Percentiles rank a stretch among this genome's conserved stretches.
phyloP scores from a whole-genome alignment of 345 rosid species.

The Moricandia moricandioides region DNA sequence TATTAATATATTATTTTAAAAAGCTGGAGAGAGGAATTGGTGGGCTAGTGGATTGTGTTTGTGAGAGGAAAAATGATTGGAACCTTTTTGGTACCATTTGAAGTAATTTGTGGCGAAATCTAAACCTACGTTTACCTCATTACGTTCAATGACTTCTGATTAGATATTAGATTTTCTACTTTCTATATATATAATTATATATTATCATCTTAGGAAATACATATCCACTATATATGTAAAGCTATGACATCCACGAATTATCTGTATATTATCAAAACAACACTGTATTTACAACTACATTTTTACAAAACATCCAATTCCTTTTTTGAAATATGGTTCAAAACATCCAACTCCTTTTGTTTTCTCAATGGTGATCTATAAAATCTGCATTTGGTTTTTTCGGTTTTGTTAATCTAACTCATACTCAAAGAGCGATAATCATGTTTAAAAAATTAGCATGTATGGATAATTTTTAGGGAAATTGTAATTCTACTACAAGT shows the following conservation, averaged over 20 bases:
- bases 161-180: conserved; percentile 14
- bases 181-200: not conserved
- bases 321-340: not conserved
- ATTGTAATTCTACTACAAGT: no score
- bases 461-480: no score
- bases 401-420: not conserved
- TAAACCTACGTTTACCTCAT: conserved; percentile 58
- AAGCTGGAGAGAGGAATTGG: conserved; percentile 18
- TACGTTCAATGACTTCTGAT: conserved; percentile 51
- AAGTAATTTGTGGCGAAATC: conserved; percentile 51
- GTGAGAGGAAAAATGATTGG: conserved; percentile 41
- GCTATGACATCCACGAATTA: not conserved
- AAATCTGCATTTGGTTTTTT: not conserved
- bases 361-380: not conserved
- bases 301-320: not conserved
- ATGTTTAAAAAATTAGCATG: not conserved
- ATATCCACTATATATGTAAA: not conserved
- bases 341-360: not conserved
- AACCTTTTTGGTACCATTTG: conserved; percentile 58
- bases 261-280: conserved; percentile 1
- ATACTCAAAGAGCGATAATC: not conserved
- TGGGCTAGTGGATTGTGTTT: conserved; percentile 38
- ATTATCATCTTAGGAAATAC: not conserved
- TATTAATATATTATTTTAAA: not conserved
- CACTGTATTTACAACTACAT: not conserved